Percentiles rank a stretch among this genome's conserved stretches.
Conservation (phyloP, 495 filamentous ascomycete species). For the Saxophila tyrrhenica region DNA sequence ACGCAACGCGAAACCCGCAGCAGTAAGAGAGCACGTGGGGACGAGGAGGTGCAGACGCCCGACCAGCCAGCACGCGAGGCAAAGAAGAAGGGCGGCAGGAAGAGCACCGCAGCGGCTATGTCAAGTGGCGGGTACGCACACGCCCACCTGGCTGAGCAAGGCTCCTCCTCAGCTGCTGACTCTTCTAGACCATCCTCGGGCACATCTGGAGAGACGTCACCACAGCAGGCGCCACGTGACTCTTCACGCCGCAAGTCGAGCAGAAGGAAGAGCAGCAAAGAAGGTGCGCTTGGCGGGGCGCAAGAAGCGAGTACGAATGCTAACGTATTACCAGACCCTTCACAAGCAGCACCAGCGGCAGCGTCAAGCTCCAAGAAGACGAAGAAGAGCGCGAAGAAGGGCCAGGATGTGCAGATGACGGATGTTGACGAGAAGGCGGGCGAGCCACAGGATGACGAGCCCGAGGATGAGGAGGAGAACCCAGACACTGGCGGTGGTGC, state of each 20-base stretch:
- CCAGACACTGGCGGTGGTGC: conserved; percentile 35
- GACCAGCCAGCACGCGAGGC: conserved; percentile 10
- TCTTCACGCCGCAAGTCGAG: conserved; percentile 57
- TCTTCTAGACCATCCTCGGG: conserved; percentile 24
- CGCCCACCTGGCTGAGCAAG: neutral
- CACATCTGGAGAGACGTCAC: conserved; percentile 28
- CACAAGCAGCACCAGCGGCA: conserved; percentile 29
- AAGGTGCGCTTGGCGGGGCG: conserved; percentile 27
- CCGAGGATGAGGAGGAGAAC: conserved; percentile 33
- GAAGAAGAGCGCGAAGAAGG: conserved; percentile 36
- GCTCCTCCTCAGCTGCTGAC: conserved; percentile 11
- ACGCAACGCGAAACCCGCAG: conserved; percentile 9
- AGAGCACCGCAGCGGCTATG: conserved; percentile 56
- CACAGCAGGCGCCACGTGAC: conserved; percentile 31
- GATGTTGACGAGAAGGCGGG: conserved; percentile 30
- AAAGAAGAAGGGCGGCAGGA: conserved; percentile 24
- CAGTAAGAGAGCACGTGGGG: conserved; percentile 20
- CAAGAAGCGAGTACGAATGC: conserved; percentile 27
- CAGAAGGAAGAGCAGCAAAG: conserved; percentile 43
- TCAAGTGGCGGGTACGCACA: conserved; percentile 67
- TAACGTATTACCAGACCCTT: conserved; percentile 18
- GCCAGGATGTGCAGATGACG: conserved; percentile 41
- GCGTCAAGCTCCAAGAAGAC: conserved; percentile 19
- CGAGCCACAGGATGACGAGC: conserved; percentile 29
- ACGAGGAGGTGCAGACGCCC: conserved; percentile 8